These are phyloP conservation scores for Zasmidium citrigriseum DNA, from an alignment of 2,329 filamentous ascomycete species.

Conservation along the genomic window DNA sequence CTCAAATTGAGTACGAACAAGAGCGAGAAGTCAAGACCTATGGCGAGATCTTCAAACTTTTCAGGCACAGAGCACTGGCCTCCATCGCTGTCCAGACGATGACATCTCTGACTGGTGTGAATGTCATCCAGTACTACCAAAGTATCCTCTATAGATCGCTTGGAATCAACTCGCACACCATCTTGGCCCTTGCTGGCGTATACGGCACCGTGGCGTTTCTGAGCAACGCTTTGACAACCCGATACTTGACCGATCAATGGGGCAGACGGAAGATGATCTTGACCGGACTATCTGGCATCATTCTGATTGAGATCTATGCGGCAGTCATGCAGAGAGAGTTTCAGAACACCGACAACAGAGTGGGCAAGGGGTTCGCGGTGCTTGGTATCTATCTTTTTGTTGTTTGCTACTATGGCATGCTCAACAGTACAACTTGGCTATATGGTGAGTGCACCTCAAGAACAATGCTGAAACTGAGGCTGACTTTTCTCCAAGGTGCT, in stretches of 20 bases:
- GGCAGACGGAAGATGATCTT: constrained; percentile 62
- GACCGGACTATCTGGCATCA: constrained; percentile 52
- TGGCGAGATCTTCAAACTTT: constrained; percentile 54
- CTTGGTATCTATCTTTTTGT: constrained; percentile 62
- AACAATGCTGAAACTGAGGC: background rate
- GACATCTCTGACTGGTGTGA: constrained; percentile 59
- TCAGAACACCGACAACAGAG: constrained; percentile 55
- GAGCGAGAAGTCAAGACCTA: constrained; percentile 56
- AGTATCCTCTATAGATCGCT: constrained; percentile 58
- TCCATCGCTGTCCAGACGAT: constrained; percentile 60
- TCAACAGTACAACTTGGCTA: constrained; percentile 30
- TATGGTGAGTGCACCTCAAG: constrained; percentile 37
- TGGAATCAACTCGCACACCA: constrained; percentile 52
- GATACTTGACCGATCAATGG: constrained; percentile 59
- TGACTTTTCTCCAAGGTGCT: constrained; percentile 39
- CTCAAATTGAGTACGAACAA: constrained; percentile 55
- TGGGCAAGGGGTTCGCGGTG: constrained; percentile 62
- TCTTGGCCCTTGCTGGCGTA: constrained; percentile 56
- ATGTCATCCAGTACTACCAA: constrained; percentile 52
- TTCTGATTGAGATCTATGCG: constrained; percentile 60
- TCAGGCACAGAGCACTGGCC: constrained; percentile 54
- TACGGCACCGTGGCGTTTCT: constrained; percentile 57
- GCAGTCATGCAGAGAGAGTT: constrained; percentile 61
- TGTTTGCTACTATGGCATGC: constrained; percentile 45
- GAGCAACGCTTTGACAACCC: constrained; percentile 54